phyloP scores from a whole-genome alignment of 352 stramenopile species.

The Phytopythium delawarense region DNA sequence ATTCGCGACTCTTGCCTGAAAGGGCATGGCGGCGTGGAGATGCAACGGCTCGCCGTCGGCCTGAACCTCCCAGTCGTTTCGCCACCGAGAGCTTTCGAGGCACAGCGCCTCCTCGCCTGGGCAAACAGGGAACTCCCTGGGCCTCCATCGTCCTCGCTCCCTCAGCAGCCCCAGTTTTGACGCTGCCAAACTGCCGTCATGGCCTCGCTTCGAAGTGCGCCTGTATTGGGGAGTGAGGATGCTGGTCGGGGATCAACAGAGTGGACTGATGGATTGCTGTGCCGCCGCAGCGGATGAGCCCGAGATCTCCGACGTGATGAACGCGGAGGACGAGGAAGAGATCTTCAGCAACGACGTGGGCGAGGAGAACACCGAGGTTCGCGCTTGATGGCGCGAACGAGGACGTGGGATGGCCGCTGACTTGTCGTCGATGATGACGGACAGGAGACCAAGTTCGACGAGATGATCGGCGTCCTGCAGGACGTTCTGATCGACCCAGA shows the following conservation, averaged over 20 bases:
- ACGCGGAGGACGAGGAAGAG: slow-evolving; percentile 53
- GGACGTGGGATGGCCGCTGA: neutral
- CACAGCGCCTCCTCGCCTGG: neutral
- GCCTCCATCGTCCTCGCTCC: neutral
- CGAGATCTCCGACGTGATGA: slow-evolving; percentile 42
- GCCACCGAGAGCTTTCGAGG: neutral
- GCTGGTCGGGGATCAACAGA: neutral
- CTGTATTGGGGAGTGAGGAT: neutral
- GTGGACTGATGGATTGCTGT: neutral
- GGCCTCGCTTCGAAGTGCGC: slow-evolving; percentile 1
- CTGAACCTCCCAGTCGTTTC: neutral
- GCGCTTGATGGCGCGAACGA: neutral
- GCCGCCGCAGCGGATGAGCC: slow-evolving; percentile 29
- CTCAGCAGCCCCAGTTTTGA: neutral
- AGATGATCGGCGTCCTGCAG: slow-evolving; percentile 77
- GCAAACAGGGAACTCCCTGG: neutral
- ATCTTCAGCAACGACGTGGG: slow-evolving; percentile 58
- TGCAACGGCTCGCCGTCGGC: neutral
- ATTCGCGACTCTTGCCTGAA: neutral
- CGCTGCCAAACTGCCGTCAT: neutral
- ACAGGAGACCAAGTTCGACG: slow-evolving; percentile 67
- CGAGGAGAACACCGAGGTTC: slow-evolving; percentile 64
- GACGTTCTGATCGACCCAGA: slow-evolving; percentile 76
- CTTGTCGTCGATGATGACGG: neutral
- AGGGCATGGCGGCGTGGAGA: neutral